phyloP scores from a whole-genome alignment of 352 stramenopile genomes.

The Globisporangium echinulatum region DNA sequence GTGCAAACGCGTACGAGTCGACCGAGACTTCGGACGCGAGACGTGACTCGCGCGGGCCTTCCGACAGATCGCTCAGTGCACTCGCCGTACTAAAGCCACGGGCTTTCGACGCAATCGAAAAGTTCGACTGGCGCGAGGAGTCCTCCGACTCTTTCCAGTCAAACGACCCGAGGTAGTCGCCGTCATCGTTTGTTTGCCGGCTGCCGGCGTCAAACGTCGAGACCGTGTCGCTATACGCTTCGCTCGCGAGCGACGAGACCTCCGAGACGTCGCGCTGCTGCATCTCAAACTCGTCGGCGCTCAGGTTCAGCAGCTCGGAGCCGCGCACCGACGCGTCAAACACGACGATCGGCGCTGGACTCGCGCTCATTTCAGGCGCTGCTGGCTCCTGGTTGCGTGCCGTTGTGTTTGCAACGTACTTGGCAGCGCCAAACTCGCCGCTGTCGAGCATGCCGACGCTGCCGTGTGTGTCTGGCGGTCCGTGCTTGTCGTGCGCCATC shows the following conservation, averaged over 20 bases:
- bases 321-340: conserved; percentile 31
- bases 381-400: conserved; percentile 28
- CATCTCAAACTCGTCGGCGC: conserved; percentile 16
- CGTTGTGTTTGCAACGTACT: conserved; percentile 45
- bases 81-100: conserved; percentile 40
- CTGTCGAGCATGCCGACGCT: conserved; percentile 39
- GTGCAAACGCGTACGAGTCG: conserved; percentile 45
- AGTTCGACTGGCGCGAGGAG: conserved; percentile 18
- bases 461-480: conserved; percentile 14
- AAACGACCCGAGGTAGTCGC: conserved; percentile 29
- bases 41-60: conserved; percentile 32
- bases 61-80: conserved; percentile 32
- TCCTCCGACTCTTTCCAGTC: conserved; percentile 46
- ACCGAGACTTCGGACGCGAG: conserved; percentile 59
- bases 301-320: conserved; percentile 33
- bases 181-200: conserved; percentile 21
- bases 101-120: conserved; percentile 18
- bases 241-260: conserved; percentile 34
- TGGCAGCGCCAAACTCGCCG: conserved; percentile 15
- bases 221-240: conserved; percentile 36
- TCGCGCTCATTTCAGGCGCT: conserved; percentile 27
- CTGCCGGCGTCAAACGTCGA: conserved; percentile 53
- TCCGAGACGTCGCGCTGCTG: conserved; percentile 32
- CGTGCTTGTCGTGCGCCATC: conserved; percentile 25
- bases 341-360: conserved; percentile 21